A percentile compares a stretch with the other conserved stretches of the same genome.
Evolutionary conservation across 768 basidiomycete species (phyloP).

Genomic region (Lepiota brunneoincarnata): DNA sequence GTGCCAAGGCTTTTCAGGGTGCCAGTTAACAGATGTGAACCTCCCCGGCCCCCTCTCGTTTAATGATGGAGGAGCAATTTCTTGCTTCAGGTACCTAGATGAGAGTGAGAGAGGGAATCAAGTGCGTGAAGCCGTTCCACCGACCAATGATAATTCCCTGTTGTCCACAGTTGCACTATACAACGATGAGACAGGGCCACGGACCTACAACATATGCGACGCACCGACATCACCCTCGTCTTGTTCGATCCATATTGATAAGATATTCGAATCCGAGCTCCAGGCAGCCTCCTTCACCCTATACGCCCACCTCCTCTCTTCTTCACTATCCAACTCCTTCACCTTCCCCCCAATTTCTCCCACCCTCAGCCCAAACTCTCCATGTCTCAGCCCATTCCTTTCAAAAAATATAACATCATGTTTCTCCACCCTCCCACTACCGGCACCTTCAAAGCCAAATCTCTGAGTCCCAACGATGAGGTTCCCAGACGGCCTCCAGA

Average conservation of each 20-base stretch:
- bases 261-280: constrained; percentile 85
- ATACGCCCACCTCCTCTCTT: constrained; percentile 57
- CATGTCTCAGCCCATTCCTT: constrained; percentile 89
- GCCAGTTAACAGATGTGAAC: constrained; percentile 82
- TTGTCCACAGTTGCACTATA: constrained; percentile 91
- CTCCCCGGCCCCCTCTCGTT: constrained; percentile 33
- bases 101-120: not conserved
- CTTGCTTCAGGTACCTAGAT: constrained; percentile 89
- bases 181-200: constrained; percentile 8
- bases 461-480: constrained; percentile 80
- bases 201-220: constrained; percentile 18
- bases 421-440: constrained; percentile 59
- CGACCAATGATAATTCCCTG: constrained; percentile 92
- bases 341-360: constrained; percentile 30
- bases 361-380: constrained; percentile 71
- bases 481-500: constrained; percentile 90
- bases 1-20: constrained; percentile 72
- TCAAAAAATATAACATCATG: constrained; percentile 95
- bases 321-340: constrained; percentile 27
- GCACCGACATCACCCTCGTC: constrained; percentile 68
- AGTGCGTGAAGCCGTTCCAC: not conserved
- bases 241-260: constrained; percentile 82
- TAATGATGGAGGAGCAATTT: constrained; percentile 51
- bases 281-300: constrained; percentile 75
- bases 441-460: constrained; percentile 74